phyloP scores from a whole-genome alignment of 768 basidiomycete species.

The Hericium coralloides region DNA sequence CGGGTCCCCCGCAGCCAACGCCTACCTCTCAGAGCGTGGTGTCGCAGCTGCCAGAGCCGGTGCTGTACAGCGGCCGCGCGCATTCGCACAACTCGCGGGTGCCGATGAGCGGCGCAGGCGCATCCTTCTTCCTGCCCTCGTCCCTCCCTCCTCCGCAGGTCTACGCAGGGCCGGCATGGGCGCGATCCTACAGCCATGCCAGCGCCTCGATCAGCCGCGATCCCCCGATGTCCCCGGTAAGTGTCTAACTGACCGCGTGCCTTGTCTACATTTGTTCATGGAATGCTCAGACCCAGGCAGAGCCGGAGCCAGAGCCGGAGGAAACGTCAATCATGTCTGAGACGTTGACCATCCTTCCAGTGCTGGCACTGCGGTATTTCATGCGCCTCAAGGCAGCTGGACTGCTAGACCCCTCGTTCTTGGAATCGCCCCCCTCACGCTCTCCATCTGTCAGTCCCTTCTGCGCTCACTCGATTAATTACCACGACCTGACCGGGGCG shows the following conservation, averaged over 20 bases:
- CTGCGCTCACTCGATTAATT: too few relatives aligned
- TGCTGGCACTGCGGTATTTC: background rate
- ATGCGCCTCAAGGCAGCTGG: background rate
- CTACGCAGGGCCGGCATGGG: background rate
- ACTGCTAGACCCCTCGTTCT: background rate
- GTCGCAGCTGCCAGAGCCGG: background rate
- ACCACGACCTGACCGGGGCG: too few relatives aligned
- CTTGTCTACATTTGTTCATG: too few relatives aligned
- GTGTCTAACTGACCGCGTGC: too few relatives aligned
- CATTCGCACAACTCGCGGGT: background rate
- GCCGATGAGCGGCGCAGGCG: background rate
- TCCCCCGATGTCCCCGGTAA: too few relatives aligned
- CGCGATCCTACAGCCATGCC: background rate
- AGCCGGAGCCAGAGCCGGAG: background rate
- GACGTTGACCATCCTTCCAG: background rate
- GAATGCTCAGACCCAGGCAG: background rate
- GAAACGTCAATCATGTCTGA: too few relatives aligned
- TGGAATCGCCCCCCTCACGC: background rate
- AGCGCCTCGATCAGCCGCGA: background rate
- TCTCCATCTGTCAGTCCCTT: too few relatives aligned
- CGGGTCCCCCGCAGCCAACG: too few relatives aligned
- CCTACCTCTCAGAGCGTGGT: too few relatives aligned
- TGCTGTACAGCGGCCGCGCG: background rate
- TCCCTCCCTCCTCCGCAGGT: background rate
- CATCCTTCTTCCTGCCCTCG: background rate